Base-by-base conservation (phyloP, 352 stramenopile genomes). In the Phytopythium ostracodes region DNA sequence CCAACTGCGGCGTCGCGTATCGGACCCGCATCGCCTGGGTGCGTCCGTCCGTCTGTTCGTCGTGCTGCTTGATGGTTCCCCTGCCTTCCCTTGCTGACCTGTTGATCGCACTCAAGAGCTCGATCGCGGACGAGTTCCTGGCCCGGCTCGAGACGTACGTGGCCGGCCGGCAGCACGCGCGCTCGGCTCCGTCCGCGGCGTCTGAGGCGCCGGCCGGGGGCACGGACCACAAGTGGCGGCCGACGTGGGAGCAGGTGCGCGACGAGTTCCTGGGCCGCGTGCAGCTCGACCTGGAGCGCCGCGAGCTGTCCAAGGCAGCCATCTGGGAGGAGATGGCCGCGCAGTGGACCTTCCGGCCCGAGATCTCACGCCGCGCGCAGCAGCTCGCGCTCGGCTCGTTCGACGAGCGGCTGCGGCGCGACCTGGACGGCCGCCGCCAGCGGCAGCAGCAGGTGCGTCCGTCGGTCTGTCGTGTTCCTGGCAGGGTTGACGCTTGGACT, bases 1-100 rank as follows among this genome's bases (percentile, higher is more conserved):
- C 81, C 20, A 92, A 92, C 56, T 92, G 83, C 56, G 81, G 79
- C 22, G 73, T 87, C 42, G 72, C 74, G 12, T 92, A 92, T 68
- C 79, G 75, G 59, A 84, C 67, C 38, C 79, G 77, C 29, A 73
- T 91, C 36, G 76, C 81, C 3, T 92, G 83, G 83, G 83, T 89
- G 49, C 44, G 70, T 76, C 38, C 3, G n/a, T n/a, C n/a, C n/a
- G n/a, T n/a, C n/a, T n/a, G n/a, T n/a, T n/a, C n/a, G n/a, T n/a
- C n/a, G n/a, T n/a, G n/a, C n/a, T n/a, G n/a, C n/a, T n/a, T n/a
- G n/a, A n/a, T n/a, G n/a, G n/a, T n/a, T n/a, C n/a, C n/a, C n/a
- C n/a, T n/a, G n/a, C n/a, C n/a, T n/a, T n/a, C n/a, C 24, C 24
- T 33, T 33, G 29, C 29, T 33, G 29, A 33, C 40, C 62, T 35